Conservation (phyloP, 2,329 filamentous ascomycete species). For the Dactylellina cionopaga region DNA sequence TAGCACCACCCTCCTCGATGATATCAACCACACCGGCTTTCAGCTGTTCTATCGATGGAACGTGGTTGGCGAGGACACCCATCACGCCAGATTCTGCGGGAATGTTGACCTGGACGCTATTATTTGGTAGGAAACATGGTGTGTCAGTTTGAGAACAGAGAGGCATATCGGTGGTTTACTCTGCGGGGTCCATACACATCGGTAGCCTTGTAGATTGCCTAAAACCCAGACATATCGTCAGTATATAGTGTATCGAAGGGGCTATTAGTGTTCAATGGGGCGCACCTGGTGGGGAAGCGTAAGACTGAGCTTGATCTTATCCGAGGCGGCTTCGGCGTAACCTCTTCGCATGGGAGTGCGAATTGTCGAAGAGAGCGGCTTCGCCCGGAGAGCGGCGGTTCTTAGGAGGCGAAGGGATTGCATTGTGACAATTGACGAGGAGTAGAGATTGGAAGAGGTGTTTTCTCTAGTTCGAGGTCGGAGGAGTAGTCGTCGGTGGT, state of each 20-base stretch:
- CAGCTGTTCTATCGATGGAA: slow-evolving; percentile 97
- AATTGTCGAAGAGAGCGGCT: slow-evolving; percentile 76
- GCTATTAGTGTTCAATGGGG: slow-evolving; percentile 26
- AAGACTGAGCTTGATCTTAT: slow-evolving; percentile 99
- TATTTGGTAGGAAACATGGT: slow-evolving; percentile 57
- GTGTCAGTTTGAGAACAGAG: slow-evolving; percentile 16
- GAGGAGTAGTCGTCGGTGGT: slow-evolving; percentile 31
- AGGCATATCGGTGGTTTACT: slow-evolving; percentile 13
- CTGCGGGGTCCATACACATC: slow-evolving; percentile 70
- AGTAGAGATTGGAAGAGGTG: slow-evolving; percentile 8
- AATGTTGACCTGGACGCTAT: slow-evolving; percentile 92
- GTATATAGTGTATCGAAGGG: not conserved
- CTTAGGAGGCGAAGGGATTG: slow-evolving; percentile 42
- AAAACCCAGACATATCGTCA: slow-evolving; percentile 38
- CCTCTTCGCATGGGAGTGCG: slow-evolving; percentile 83
- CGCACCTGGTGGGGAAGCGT: slow-evolving; percentile 98
- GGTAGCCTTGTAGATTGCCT: slow-evolving; percentile 76
- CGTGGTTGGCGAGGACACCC: slow-evolving; percentile 99
- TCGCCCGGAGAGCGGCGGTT: slow-evolving; percentile 77
- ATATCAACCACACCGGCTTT: slow-evolving; percentile 96
- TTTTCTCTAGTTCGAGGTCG: not conserved
- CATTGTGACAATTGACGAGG: slow-evolving; percentile 32
- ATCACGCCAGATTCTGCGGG: slow-evolving; percentile 98
- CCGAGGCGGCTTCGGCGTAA: slow-evolving; percentile 85
- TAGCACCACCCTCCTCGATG: slow-evolving; percentile 82